These are phyloP conservation scores for Pulveroboletus sp. DNA, from an alignment of 768 basidiomycete genomes.

Conservation along the genomic window DNA sequence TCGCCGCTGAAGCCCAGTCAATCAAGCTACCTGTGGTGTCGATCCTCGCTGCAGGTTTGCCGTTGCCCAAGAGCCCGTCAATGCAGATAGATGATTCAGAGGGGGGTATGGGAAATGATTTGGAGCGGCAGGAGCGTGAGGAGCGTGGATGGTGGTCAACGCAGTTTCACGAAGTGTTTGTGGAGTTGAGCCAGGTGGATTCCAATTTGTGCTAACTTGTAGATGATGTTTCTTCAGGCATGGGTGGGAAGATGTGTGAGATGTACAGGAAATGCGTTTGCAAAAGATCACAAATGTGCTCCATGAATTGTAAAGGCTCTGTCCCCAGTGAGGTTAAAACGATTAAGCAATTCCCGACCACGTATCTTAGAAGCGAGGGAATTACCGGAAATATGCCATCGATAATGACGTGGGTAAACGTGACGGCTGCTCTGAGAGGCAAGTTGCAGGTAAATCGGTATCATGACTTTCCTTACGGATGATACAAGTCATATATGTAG, in stretches of 20 bases:
- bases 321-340: too few relatives aligned
- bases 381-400: constrained; percentile 11
- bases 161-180: constrained; percentile 58
- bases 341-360: too few relatives aligned
- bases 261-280: too few relatives aligned
- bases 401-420: constrained; percentile 14
- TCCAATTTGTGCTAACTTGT: neutral
- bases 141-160: constrained; percentile 74
- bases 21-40: constrained; percentile 31
- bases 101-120: constrained; percentile 24
- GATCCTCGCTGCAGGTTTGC: constrained; percentile 43
- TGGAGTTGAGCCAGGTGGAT: constrained; percentile 44
- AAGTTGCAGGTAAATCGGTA: neutral
- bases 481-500: too few relatives aligned
- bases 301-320: too few relatives aligned
- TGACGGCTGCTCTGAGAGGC: constrained; percentile 8
- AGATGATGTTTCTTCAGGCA: too few relatives aligned
- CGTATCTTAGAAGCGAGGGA: too few relatives aligned
- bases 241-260: too few relatives aligned
- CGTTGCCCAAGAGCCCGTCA: constrained; percentile 73
- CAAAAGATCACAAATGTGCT: too few relatives aligned
- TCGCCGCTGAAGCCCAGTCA: constrained; percentile 28
- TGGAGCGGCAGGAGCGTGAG: constrained; percentile 50
- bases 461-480: constrained; percentile 5
- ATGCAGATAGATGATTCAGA: constrained; percentile 43